Evolutionary conservation across 2,329 filamentous ascomycete species (phyloP).

Genomic region (Venturia effusa): DNA sequence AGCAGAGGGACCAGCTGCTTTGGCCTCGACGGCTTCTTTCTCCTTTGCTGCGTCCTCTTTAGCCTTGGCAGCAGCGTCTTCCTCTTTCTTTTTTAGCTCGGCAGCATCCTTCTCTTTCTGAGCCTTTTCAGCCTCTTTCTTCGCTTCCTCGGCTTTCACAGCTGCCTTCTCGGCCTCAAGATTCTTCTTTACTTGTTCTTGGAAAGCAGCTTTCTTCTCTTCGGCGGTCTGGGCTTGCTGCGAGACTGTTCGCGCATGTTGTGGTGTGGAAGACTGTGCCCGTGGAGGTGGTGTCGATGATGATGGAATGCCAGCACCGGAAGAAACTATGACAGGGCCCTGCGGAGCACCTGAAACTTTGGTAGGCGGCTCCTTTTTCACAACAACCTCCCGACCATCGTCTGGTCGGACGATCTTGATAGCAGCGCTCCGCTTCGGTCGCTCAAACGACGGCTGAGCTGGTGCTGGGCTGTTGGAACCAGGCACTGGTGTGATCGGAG

Average conservation of each 20-base stretch:
- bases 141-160: slow-evolving; percentile 31
- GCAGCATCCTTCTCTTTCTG: slow-evolving; percentile 21
- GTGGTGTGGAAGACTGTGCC: slow-evolving; percentile 49
- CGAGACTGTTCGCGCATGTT: slow-evolving; percentile 63
- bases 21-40: slow-evolving; percentile 23
- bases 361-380: slow-evolving; percentile 41
- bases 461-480: slow-evolving; percentile 48
- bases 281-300: slow-evolving; percentile 70
- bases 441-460: slow-evolving; percentile 51
- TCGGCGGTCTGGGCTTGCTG: slow-evolving; percentile 59
- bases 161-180: slow-evolving; percentile 27
- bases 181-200: slow-evolving; percentile 56
- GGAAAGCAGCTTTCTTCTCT: slow-evolving; percentile 53
- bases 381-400: slow-evolving; percentile 63
- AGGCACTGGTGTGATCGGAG: slow-evolving; percentile 38
- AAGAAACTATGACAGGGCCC: slow-evolving; percentile 54
- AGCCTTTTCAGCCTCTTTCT: slow-evolving; percentile 30
- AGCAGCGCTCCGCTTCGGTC: slow-evolving; percentile 55
- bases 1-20: slow-evolving; percentile 13
- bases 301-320: slow-evolving; percentile 33
- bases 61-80: slow-evolving; percentile 14
- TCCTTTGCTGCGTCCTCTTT: slow-evolving; percentile 21
- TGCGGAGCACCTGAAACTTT: slow-evolving; percentile 28
- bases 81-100: slow-evolving; percentile 17
- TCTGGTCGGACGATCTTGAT: slow-evolving; percentile 77